Percentiles rank a stretch among this genome's conserved stretches.
Conservation (phyloP, 345 rosid species). For the Pistacia vera region DNA sequence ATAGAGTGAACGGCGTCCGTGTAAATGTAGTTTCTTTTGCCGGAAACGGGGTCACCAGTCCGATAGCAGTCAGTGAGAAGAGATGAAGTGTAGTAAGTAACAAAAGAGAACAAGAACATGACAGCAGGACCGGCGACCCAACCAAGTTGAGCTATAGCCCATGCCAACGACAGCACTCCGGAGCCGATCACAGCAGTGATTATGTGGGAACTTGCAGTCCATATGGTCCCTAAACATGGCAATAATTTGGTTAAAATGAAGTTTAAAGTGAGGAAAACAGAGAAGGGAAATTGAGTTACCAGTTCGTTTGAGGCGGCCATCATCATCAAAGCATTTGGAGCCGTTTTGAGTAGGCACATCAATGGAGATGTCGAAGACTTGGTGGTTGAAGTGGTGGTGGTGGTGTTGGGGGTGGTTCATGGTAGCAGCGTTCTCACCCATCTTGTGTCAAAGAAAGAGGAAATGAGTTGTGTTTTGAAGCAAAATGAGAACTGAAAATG, state of each 20-base stretch:
- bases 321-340: slow-evolving; percentile 67
- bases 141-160: slow-evolving; percentile 89
- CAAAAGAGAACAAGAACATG: slow-evolving; percentile 71
- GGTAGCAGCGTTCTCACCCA: slow-evolving; percentile 55
- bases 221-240: slow-evolving; percentile 53
- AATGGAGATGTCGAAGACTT: slow-evolving; percentile 39
- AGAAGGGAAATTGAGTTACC: slow-evolving; percentile 30
- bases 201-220: slow-evolving; percentile 88
- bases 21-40: slow-evolving; percentile 81
- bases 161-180: slow-evolving; percentile 82
- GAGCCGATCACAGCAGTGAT: slow-evolving; percentile 90
- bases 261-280: background rate
- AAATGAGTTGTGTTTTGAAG: background rate
- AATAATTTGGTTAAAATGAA: background rate
- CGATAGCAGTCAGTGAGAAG: slow-evolving; percentile 77
- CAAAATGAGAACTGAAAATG: background rate
- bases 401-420: slow-evolving; percentile 34
- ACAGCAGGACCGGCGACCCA: slow-evolving; percentile 86
- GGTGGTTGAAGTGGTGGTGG: slow-evolving; percentile 33
- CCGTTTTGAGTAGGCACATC: slow-evolving; percentile 33
- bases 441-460: slow-evolving; percentile 24
- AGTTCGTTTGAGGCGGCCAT: slow-evolving; percentile 70
- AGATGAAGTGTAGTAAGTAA: slow-evolving; percentile 68
- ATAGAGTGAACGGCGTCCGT: slow-evolving; percentile 73
- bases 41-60: slow-evolving; percentile 53